Percentiles rank a stretch among this genome's conserved stretches.
phyloP scores from a whole-genome alignment of 2,329 filamentous ascomycete species.

The Talaromyces sp. region DNA sequence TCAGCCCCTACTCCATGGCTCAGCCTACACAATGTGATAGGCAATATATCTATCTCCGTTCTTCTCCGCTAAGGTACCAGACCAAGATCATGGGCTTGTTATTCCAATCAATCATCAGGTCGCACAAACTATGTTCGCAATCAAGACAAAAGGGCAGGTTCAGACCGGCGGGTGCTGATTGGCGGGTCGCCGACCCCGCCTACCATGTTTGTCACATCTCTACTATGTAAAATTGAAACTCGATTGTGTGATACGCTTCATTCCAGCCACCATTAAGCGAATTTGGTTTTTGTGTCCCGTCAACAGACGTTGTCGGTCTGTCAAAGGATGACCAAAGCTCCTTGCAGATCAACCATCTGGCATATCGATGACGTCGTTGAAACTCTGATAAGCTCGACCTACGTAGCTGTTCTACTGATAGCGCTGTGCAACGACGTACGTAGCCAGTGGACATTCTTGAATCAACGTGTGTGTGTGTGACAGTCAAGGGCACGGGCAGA shows the following conservation, averaged over 20 bases:
- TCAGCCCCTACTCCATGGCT: not conserved
- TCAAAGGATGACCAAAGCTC: not conserved
- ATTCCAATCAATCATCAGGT: not conserved
- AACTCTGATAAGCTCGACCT: not conserved
- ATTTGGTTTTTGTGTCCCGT: not conserved
- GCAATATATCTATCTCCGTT: not conserved
- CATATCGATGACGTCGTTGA: not conserved
- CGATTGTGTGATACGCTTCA: slow-evolving; percentile 2
- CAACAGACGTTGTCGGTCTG: not conserved
- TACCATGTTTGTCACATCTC: not conserved
- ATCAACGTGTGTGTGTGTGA: too few species aligned
- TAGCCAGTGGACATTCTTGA: not conserved
- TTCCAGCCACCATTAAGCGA: not conserved
- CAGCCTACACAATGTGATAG: not conserved
- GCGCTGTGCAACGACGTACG: not conserved
- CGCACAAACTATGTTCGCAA: not conserved
- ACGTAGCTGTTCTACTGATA: not conserved
- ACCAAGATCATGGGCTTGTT: not conserved
- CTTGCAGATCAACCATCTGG: not conserved
- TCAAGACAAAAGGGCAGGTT: not conserved
- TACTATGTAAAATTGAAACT: not conserved
- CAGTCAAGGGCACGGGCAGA: not conserved
- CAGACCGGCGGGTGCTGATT: not conserved
- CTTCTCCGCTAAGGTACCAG: not conserved
- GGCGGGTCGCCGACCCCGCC: not conserved